These are phyloP conservation scores for Aphanomyces cochlioides DNA, from an alignment of 352 stramenopile species.

Conservation along the genomic window DNA sequence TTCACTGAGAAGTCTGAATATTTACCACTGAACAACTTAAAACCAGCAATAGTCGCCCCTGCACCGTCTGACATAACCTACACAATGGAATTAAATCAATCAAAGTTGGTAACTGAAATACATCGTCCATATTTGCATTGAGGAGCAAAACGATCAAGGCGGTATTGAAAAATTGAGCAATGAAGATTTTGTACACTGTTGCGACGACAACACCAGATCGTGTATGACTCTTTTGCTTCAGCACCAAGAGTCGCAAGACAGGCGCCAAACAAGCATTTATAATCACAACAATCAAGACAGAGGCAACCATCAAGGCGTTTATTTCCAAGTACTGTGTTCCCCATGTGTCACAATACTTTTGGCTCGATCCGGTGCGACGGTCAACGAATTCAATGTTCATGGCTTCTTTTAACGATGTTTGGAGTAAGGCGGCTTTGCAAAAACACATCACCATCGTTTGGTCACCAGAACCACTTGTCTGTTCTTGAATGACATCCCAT, in stretches of 20 bases:
- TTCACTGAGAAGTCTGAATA: constrained; percentile 70
- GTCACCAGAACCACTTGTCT: constrained; percentile 55
- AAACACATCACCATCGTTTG: constrained; percentile 78
- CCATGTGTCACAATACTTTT: constrained; percentile 65
- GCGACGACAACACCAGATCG: constrained; percentile 67
- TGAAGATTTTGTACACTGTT: constrained; percentile 69
- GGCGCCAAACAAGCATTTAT: constrained; percentile 65
- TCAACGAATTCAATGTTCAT: constrained; percentile 57
- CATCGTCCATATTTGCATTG: constrained; percentile 76
- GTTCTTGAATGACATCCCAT: constrained; percentile 64
- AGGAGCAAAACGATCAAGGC: constrained; percentile 69
- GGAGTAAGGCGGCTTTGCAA: constrained; percentile 54
- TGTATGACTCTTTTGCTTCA: constrained; percentile 76
- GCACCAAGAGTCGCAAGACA: constrained; percentile 64
- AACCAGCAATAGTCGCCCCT: not conserved
- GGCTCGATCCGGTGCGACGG: constrained; percentile 34
- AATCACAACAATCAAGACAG: constrained; percentile 64
- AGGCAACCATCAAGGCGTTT: constrained; percentile 55
- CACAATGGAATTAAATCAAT: not conserved
- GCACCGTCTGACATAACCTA: constrained; percentile 4
- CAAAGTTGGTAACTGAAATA: constrained; percentile 27
- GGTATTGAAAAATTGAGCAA: constrained; percentile 81
- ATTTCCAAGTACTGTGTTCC: constrained; percentile 64
- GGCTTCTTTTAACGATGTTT: constrained; percentile 56
- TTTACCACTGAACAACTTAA: constrained; percentile 54